Base-by-base conservation (phyloP, 352 stramenopile species). In the Phytopythium helicoides region DNA sequence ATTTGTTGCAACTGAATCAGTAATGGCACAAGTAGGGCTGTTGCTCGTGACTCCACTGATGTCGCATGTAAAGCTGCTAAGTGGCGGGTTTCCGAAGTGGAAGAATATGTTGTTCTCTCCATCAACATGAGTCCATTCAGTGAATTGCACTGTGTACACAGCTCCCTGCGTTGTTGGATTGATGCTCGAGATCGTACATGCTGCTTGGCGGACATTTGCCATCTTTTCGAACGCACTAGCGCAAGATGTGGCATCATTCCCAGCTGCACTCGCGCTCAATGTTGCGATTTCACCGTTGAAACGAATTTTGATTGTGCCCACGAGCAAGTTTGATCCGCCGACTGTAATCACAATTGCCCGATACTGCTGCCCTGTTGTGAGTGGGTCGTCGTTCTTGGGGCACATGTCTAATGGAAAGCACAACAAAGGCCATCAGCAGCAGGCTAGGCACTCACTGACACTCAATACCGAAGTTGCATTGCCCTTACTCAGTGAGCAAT, bases 301-400 rank as follows among this genome's bases (percentile, higher is more conserved):
- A n/a, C 60, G 33, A n/a, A 85, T 34, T 4, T 56, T 60, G 33
- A 92, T 56, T 0, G 41, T 59, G 3, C 78, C 72, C 11, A 47
- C 48, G 63, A 18, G 64, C 52, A 37, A 50, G 28, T 2, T 55
- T 28, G 15, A 66, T 61, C 56, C 74, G 0, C 70, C 70, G 8
- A 86, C 60, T 18, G 64, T 71, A 33, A 93, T 74, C 31, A 66
- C 66, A 58, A 90, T 90, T 0, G 64, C 68, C 14, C 82, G 76
- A 46, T 73, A 80, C 8, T 51, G 58, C 66, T 96, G 85, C 6
- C 70, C 53, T 3, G 79, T 81, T 6, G 86, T 94, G 10, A 96
- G 57, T 1, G 82, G 86, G 45, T 96, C 81, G 57, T 97, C 84
- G 28, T 87, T 87, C 71, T 94, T 94, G 10, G 84, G 79, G 37